Percentiles rank a stretch among this genome's conserved stretches.
phyloP scores from a whole-genome alignment of 2,329 filamentous ascomycete genomes.

The Rhexocercosporidium sp. region DNA sequence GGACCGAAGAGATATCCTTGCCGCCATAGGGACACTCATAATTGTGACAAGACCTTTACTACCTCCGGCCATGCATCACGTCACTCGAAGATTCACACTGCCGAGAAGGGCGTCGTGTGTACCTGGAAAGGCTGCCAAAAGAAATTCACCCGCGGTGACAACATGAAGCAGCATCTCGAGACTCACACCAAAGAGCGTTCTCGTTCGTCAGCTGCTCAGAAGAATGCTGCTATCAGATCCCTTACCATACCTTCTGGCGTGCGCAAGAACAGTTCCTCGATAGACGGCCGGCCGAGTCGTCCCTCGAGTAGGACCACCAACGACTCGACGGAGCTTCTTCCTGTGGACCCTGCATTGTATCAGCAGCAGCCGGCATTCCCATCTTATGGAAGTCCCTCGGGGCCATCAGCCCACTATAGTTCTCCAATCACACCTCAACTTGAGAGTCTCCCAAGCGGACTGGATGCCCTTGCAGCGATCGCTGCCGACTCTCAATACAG shows the following conservation, averaged over 20 bases:
- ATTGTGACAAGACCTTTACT: slow-evolving; percentile 81
- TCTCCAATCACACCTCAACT: neutral
- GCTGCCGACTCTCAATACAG: slow-evolving; percentile 19
- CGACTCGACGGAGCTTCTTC: slow-evolving; percentile 14
- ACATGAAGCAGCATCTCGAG: slow-evolving; percentile 85
- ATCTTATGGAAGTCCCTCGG: neutral
- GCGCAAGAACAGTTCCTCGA: slow-evolving; percentile 39
- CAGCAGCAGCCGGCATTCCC: slow-evolving; percentile 8
- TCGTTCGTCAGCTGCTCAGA: slow-evolving; percentile 25
- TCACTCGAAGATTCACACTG: slow-evolving; percentile 83
- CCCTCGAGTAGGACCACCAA: slow-evolving; percentile 40
- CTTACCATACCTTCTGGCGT: slow-evolving; percentile 38
- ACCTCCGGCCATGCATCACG: slow-evolving; percentile 86
- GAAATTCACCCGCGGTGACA: slow-evolving; percentile 82
- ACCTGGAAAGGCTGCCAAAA: slow-evolving; percentile 74
- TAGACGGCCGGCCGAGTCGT: slow-evolving; percentile 41
- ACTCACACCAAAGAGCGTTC: slow-evolving; percentile 70
- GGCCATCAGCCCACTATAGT: neutral
- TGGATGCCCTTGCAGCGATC: slow-evolving; percentile 24
- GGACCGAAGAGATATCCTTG: slow-evolving; percentile 71
- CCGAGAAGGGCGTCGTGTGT: slow-evolving; percentile 76
- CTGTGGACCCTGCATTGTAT: slow-evolving; percentile 27
- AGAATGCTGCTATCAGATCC: slow-evolving; percentile 40
- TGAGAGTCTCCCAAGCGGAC: slow-evolving; percentile 11
- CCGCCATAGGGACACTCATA: slow-evolving; percentile 71